A percentile compares a stretch with the other conserved stretches of the same genome.
phyloP scores from a whole-genome alignment of 1,139 yeast genomes.

The Hansenula sp. region DNA sequence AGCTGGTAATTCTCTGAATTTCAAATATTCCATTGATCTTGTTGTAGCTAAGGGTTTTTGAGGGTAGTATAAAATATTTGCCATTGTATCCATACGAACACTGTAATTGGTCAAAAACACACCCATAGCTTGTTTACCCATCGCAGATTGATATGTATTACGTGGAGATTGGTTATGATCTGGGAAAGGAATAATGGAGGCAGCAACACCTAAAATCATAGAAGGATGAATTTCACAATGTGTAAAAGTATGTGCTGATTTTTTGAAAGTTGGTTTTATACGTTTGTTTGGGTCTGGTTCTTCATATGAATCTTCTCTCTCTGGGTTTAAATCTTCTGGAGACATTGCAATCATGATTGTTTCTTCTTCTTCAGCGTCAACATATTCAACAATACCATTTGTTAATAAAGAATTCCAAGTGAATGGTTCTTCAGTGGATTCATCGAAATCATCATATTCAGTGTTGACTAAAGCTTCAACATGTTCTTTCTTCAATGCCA shows the following conservation, averaged over 20 bases:
- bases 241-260: constrained; percentile 82
- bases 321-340: constrained; percentile 87
- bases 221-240: constrained; percentile 99
- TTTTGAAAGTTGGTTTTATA: constrained; percentile 64
- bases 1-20: constrained; percentile 97
- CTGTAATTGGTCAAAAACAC: constrained; percentile 94
- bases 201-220: constrained; percentile 98
- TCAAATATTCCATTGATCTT: constrained; percentile 96
- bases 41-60: constrained; percentile 99
- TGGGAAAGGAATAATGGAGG: constrained; percentile 98
- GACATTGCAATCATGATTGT: constrained; percentile 98
- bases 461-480: constrained; percentile 64
- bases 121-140: constrained; percentile 99
- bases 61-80: constrained; percentile 93
- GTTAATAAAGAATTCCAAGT: constrained; percentile 84
- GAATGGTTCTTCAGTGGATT: constrained; percentile 50
- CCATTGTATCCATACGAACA: constrained; percentile 99
- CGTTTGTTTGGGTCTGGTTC: constrained; percentile 77
- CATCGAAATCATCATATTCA: constrained; percentile 53
- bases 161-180: constrained; percentile 99
- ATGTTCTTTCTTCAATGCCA: constrained; percentile 81
- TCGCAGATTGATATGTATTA: constrained; percentile 98
- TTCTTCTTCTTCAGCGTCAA: constrained; percentile 97
- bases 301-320: constrained; percentile 32
- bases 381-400: constrained; percentile 88